These are phyloP conservation scores for Nakazawaea populi DNA, from an alignment of 805 yeast genomes.

Conservation along the genomic window DNA sequence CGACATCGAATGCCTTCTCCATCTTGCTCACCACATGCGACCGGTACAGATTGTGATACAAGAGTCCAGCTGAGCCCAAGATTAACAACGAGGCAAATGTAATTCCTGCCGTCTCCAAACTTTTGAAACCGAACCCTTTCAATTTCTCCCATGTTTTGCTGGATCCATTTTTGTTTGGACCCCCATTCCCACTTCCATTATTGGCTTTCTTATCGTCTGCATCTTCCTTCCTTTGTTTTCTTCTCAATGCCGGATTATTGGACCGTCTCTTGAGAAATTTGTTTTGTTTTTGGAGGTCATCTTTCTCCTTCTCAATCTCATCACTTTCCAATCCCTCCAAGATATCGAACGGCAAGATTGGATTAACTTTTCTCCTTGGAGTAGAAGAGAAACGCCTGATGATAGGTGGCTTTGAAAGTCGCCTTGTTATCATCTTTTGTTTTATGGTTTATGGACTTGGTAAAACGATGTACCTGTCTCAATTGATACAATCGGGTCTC, in stretches of 20 bases:
- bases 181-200: too few relatives aligned
- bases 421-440: neutral
- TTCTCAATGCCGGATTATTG: conserved; percentile 4
- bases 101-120: conserved; percentile 63
- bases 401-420: neutral
- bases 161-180: neutral
- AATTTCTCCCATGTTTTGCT: conserved; percentile 12
- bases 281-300: conserved; percentile 24
- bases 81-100: conserved; percentile 65
- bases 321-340: conserved; percentile 30
- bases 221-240: neutral
- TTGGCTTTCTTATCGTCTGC: conserved; percentile 3
- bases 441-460: too few relatives aligned
- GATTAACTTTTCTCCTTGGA: conserved; percentile 21
- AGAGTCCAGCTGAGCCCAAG: conserved; percentile 65
- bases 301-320: conserved; percentile 24
- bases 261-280: conserved; percentile 18
- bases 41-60: conserved; percentile 60
- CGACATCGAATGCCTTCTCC: conserved; percentile 58
- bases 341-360: conserved; percentile 36
- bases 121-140: conserved; percentile 28
- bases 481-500: too few relatives aligned
- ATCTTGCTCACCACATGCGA: conserved; percentile 58
- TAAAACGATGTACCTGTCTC: too few relatives aligned
- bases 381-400: conserved; percentile 3